Percentiles rank a stretch among this genome's conserved stretches.
Evolutionary conservation across 164 flowering plant genomes (phyloP).

Genomic region (Chloranthus sessilifolius): DNA sequence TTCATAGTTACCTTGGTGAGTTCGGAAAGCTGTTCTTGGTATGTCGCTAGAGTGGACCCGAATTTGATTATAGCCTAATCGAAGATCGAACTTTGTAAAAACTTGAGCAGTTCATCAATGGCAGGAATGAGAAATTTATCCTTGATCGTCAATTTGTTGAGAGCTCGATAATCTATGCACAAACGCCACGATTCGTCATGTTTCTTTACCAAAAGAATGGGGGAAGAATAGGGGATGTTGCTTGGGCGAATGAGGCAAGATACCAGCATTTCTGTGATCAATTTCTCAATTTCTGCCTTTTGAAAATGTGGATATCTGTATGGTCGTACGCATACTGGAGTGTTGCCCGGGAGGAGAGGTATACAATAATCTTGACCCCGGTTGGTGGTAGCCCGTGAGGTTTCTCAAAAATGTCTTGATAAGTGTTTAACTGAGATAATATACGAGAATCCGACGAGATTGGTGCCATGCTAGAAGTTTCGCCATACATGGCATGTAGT

Average conservation of each 20-base stretch:
- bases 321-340: no score
- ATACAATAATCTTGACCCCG: no score
- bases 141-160: background rate
- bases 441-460: no score
- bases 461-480: no score
- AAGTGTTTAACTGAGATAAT: no score
- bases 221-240: background rate
- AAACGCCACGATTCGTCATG: background rate
- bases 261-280: background rate
- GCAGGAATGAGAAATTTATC: slow-evolving; percentile 5
- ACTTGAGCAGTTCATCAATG: slow-evolving; percentile 3
- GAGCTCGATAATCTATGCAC: background rate
- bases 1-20: background rate
- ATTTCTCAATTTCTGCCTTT: no score
- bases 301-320: no score
- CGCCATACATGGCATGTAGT: no score
- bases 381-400: no score
- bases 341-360: no score
- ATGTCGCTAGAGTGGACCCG: background rate
- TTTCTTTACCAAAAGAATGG: background rate
- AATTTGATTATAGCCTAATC: slow-evolving; percentile 2
- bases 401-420: no score
- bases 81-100: slow-evolving; percentile 5
- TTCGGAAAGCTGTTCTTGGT: background rate
- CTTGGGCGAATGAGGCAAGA: background rate